Evolutionary conservation across 2,329 filamentous ascomycete species (phyloP).

Genomic region (Neoascochyta sp.): DNA sequence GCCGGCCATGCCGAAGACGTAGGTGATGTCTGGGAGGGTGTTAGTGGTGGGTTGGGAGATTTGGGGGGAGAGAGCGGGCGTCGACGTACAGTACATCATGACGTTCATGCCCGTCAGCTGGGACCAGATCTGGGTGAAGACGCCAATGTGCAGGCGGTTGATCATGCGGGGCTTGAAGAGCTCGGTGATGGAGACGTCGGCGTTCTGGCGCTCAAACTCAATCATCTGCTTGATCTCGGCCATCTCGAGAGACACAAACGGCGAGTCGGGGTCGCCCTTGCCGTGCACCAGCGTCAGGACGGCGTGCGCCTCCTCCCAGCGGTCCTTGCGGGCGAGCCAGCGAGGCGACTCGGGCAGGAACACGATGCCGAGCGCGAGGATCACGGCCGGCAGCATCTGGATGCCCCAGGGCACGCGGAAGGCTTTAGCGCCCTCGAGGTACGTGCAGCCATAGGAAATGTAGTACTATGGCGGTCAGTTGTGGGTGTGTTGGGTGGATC

Average conservation of each 20-base stretch:
- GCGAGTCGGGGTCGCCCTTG: conserved; percentile 59
- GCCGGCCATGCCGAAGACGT: conserved; percentile 70
- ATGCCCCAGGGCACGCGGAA: conserved; percentile 40
- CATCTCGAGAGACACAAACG: conserved; percentile 65
- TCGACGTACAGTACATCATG: conserved; percentile 51
- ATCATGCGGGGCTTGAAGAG: conserved; percentile 71
- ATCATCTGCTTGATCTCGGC: conserved; percentile 70
- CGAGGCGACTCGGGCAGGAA: conserved; percentile 47
- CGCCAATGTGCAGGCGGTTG: conserved; percentile 66
- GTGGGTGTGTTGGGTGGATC: background rate
- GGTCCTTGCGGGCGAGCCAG: conserved; percentile 46
- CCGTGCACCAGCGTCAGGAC: conserved; percentile 45
- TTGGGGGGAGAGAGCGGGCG: no score
- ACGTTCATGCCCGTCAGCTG: conserved; percentile 76
- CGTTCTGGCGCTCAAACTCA: conserved; percentile 67
- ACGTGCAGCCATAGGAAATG: conserved; percentile 37
- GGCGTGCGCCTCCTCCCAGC: conserved; percentile 44
- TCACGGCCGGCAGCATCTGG: conserved; percentile 37
- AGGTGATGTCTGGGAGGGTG: conserved; percentile 40
- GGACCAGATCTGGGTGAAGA: conserved; percentile 73
- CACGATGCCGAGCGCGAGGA: conserved; percentile 48
- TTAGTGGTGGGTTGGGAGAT: conserved; percentile 1
- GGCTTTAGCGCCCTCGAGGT: conserved; percentile 28
- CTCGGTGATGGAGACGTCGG: conserved; percentile 67
- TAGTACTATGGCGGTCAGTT: conserved; percentile 19